Evolutionary conservation across 495 filamentous ascomycete genomes (phyloP).

Genomic region (Cryomyces minteri): DNA sequence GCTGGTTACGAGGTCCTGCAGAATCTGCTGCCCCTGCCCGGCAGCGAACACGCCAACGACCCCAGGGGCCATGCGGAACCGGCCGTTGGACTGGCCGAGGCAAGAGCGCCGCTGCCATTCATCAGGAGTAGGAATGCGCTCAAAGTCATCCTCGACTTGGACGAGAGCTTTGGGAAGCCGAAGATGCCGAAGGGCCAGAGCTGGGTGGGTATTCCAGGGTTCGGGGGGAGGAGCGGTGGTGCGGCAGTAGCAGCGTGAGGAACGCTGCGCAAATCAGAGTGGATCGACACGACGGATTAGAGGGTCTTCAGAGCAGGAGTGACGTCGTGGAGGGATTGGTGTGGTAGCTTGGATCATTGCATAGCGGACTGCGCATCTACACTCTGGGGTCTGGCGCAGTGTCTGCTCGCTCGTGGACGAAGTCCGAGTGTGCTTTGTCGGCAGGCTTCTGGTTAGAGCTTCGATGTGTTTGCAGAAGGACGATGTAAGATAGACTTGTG

Average conservation of each 20-base stretch:
- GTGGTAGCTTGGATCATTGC: not conserved
- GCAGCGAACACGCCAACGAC: slow-evolving; percentile 28
- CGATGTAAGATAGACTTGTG: too few species aligned
- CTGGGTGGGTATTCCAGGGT: slow-evolving; percentile 10
- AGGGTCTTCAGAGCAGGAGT: too few species aligned
- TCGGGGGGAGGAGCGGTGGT: slow-evolving; percentile 2
- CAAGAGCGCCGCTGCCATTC: slow-evolving; percentile 56
- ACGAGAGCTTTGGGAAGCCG: slow-evolving; percentile 68
- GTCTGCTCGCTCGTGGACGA: not conserved
- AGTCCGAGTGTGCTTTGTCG: too few species aligned
- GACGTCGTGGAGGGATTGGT: too few species aligned
- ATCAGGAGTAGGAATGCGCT: slow-evolving; percentile 82
- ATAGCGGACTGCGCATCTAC: not conserved
- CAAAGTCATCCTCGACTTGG: slow-evolving; percentile 88
- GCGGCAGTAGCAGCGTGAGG: too few species aligned
- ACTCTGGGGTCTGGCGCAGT: not conserved
- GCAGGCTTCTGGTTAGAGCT: too few species aligned
- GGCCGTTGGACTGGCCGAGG: slow-evolving; percentile 33
- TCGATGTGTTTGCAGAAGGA: too few species aligned
- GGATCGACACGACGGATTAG: too few species aligned
- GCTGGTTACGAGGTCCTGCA: slow-evolving; percentile 88
- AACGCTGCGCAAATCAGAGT: too few species aligned
- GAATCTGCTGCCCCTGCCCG: slow-evolving; percentile 65
- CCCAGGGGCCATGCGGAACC: slow-evolving; percentile 32
- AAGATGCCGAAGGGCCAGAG: slow-evolving; percentile 27